Conservation (phyloP, 768 basidiomycete species). For the Tulasnella sp. region DNA sequence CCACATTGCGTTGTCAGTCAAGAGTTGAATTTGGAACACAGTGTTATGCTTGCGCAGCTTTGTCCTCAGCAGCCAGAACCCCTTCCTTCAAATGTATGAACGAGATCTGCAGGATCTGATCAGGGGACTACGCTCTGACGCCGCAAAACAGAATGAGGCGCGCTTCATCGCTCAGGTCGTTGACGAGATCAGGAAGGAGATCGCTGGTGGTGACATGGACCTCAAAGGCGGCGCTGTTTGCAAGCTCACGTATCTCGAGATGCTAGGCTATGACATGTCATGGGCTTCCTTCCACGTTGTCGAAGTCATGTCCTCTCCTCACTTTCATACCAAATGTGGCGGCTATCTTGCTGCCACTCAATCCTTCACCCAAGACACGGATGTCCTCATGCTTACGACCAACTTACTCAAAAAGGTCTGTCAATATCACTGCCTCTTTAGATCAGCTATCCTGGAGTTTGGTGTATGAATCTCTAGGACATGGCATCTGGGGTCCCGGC, state of each 20-base stretch:
- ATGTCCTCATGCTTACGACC: conserved; percentile 94
- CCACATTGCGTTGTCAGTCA: too few relatives aligned
- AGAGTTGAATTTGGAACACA: too few relatives aligned
- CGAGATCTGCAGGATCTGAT: conserved; percentile 91
- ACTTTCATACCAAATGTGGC: conserved; percentile 85
- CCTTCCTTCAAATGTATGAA: conserved; percentile 99
- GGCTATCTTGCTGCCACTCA: conserved; percentile 90
- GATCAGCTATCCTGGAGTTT: not conserved
- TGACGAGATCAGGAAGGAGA: conserved; percentile 87
- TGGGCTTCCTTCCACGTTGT: conserved; percentile 97
- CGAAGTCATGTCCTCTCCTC: conserved; percentile 93
- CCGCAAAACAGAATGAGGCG: conserved; percentile 69
- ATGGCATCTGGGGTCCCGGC: conserved; percentile 55
- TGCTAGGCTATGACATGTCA: conserved; percentile 90
- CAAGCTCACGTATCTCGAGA: conserved; percentile 95
- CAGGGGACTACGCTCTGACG: conserved; percentile 70
- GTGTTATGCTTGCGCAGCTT: too few relatives aligned
- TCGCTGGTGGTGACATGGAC: conserved; percentile 91
- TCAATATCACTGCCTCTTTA: conserved; percentile 17
- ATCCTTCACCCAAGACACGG: conserved; percentile 89
- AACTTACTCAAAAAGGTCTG: conserved; percentile 86
- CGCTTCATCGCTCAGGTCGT: conserved; percentile 88
- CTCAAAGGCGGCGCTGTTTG: conserved; percentile 90
- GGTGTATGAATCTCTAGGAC: conserved; percentile 43
- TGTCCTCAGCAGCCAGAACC: too few relatives aligned